Evolutionary conservation across 2,329 filamentous ascomycete genomes (phyloP).

Genomic region (Cercospora sesami): DNA sequence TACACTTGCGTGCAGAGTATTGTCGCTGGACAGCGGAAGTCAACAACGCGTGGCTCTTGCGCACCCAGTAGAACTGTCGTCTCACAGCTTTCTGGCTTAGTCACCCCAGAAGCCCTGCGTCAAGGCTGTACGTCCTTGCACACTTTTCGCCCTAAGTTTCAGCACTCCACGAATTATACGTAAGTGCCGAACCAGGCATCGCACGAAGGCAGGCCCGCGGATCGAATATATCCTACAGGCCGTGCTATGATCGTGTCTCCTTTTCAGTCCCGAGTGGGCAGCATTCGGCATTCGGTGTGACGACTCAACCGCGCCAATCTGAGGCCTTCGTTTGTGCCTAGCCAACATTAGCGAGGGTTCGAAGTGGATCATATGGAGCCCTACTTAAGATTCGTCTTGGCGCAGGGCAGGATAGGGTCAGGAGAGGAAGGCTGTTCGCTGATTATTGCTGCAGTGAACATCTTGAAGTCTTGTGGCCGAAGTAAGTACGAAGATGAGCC

Average conservation of each 20-base stretch:
- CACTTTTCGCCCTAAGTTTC: too few species aligned
- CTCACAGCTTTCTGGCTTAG: too few species aligned
- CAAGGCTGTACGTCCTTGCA: background rate
- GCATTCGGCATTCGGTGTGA: background rate
- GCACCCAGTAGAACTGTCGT: too few species aligned
- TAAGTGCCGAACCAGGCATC: background rate
- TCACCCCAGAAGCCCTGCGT: too few species aligned
- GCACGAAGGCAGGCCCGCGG: too few species aligned
- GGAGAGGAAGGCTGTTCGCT: background rate
- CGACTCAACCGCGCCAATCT: background rate
- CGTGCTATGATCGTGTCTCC: background rate
- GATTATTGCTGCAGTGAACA: background rate
- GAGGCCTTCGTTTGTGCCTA: too few species aligned
- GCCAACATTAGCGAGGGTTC: too few species aligned
- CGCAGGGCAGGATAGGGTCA: background rate
- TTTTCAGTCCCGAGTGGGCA: background rate
- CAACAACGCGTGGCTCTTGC: too few species aligned
- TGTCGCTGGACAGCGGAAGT: too few species aligned
- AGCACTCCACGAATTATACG: background rate
- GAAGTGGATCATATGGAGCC: background rate
- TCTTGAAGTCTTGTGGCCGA: background rate
- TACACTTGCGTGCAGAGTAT: too few species aligned
- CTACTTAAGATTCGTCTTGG: background rate
- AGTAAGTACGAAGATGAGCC: background rate
- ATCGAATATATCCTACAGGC: background rate